Evolutionary conservation across 805 yeast genomes (phyloP).

Genomic region (Pichia heedii): DNA sequence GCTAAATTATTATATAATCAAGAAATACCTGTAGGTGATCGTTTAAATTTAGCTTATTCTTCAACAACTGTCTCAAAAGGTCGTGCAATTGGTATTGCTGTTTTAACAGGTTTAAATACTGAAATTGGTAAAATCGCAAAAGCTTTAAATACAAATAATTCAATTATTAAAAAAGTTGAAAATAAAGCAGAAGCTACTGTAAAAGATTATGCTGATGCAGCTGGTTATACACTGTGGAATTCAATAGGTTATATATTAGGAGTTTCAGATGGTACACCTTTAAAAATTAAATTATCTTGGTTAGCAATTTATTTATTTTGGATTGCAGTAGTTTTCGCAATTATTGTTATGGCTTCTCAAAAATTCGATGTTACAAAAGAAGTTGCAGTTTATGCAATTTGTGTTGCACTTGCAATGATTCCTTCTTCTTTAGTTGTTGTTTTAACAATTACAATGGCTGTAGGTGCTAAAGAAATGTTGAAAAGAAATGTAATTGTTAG

Average conservation of each 20-base stretch:
- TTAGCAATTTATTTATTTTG: slow-evolving; percentile 64
- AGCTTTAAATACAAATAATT: slow-evolving; percentile 38
- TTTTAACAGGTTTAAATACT: slow-evolving; percentile 59
- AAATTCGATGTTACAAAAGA: slow-evolving; percentile 63
- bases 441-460: slow-evolving; percentile 79
- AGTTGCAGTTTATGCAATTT: slow-evolving; percentile 82
- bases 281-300: slow-evolving; percentile 66
- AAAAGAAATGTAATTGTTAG: slow-evolving; percentile 62
- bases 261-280: slow-evolving; percentile 70
- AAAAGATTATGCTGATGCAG: slow-evolving; percentile 39
- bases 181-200: slow-evolving; percentile 37
- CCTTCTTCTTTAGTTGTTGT: slow-evolving; percentile 77
- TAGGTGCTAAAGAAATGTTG: slow-evolving; percentile 70
- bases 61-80: slow-evolving; percentile 69
- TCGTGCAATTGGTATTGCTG: slow-evolving; percentile 60
- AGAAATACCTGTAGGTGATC: slow-evolving; percentile 58
- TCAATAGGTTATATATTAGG: slow-evolving; percentile 65
- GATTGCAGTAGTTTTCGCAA: slow-evolving; percentile 78
- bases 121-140: slow-evolving; percentile 70
- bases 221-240: slow-evolving; percentile 40
- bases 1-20: slow-evolving; percentile 31
- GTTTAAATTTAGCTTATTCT: slow-evolving; percentile 61
- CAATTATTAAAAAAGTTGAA: slow-evolving; percentile 33
- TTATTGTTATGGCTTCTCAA: slow-evolving; percentile 82
- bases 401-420: slow-evolving; percentile 75